Base-by-base conservation (phyloP, 2,329 filamentous ascomycete genomes). In the Sclerotinia glacialis region DNA sequence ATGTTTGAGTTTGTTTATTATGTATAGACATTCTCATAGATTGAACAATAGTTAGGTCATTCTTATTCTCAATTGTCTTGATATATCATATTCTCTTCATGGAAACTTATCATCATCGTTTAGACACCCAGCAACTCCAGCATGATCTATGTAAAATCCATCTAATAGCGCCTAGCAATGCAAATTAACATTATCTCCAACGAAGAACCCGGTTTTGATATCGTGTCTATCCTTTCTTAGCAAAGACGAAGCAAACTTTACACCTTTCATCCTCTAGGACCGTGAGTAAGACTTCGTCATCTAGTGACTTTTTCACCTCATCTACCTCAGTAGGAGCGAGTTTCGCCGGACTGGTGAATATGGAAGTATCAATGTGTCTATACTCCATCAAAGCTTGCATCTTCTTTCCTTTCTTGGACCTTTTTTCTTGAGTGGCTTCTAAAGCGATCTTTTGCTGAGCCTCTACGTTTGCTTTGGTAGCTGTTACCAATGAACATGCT, bases 301-400 rank as follows among this genome's bases (percentile, higher is more conserved):
- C 81, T 47, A 86, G 74, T 16, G 71, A 69, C 44, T 70, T 70
- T 58, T 73, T 74, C 14, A 71, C 72, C 56, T 76, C 76, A 42
- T 72, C 75, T 40, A 79, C 72, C 56, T 77, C 76, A 14, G 76
- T 76, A 47, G 67, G 69, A 50, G 76, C 75, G 47, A 69, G 72
- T n/a, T 72, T 72, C 60, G 72, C 75, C 2, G 76, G 70, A 69
- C 76, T 72, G 54, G 76, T 70, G 63, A 78, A 73, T 6, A 73
- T 70, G 1, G 77, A 72, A 12, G 79, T 78, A 68, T 85, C 81
- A 44, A 86, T 77, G 72, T 86, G 84, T 8, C 75, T 76, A 70
- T 85, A 86, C 67, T 81, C 78, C 83, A 86, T 85, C 54, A 86
- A 73, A 68, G 82, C 80, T 55, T 75, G 72, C 76, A 84, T 77